Conservation (phyloP, 768 basidiomycete genomes). For the Suillus sp. region DNA sequence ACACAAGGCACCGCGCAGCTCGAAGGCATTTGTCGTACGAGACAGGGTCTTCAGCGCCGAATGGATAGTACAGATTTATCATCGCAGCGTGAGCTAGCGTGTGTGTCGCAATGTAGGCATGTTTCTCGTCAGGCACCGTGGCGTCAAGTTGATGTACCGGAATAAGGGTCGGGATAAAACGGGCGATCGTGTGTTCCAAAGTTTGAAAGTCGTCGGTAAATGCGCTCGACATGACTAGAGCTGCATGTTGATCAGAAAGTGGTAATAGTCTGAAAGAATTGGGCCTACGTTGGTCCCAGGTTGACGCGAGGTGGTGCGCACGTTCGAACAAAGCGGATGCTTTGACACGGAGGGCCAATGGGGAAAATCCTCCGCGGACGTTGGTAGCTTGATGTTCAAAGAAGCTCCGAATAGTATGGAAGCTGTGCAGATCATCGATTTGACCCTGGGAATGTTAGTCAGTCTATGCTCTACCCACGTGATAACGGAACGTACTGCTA, state of each 20-base stretch:
- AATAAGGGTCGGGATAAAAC: constrained; percentile 64
- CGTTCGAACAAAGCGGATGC: constrained; percentile 75
- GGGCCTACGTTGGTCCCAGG: constrained; percentile 59
- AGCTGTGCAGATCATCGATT: constrained; percentile 49
- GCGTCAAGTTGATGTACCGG: constrained; percentile 66
- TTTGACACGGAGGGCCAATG: constrained; percentile 67
- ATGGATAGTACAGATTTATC: constrained; percentile 64
- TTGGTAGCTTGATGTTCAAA: constrained; percentile 58
- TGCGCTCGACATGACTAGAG: constrained; percentile 46
- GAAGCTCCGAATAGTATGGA: constrained; percentile 64
- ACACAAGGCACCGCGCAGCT: constrained; percentile 61
- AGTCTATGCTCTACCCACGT: constrained; percentile 14
- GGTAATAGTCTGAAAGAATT: constrained; percentile 18
- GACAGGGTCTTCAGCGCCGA: constrained; percentile 58
- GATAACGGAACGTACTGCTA: constrained; percentile 49
- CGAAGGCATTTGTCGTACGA: constrained; percentile 68
- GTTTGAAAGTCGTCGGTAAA: constrained; percentile 60
- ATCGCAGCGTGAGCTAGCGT: constrained; percentile 67
- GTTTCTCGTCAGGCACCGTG: constrained; percentile 57
- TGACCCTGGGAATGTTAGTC: constrained; percentile 51
- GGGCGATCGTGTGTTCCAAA: constrained; percentile 63
- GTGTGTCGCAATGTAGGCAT: constrained; percentile 59
- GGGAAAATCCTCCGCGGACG: constrained; percentile 56
- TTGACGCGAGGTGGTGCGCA: constrained; percentile 60
- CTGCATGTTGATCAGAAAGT: constrained; percentile 33